Evolutionary conservation across 164 flowering plant genomes (phyloP).

Genomic region (Saururus chinensis): DNA sequence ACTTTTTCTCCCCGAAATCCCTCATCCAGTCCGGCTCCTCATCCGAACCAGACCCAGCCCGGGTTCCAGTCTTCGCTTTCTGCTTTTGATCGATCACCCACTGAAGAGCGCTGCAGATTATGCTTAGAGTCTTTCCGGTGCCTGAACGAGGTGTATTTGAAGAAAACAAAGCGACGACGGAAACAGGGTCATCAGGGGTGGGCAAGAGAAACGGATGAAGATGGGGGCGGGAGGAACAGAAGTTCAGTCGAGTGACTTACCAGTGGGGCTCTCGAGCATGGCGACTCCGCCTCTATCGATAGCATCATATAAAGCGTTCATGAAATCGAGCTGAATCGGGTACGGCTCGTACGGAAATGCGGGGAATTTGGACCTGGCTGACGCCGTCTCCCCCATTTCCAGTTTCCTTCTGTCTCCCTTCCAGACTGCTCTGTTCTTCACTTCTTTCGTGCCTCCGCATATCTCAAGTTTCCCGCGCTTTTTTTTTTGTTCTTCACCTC

Average conservation of each 20-base stretch:
- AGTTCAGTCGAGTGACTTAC: constrained; percentile 25
- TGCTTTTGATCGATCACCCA: constrained; percentile 65
- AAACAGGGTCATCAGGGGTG: neutral
- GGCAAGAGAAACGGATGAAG: neutral
- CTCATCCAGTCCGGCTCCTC: constrained; percentile 96
- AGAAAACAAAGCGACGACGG: neutral
- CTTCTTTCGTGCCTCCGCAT: too few relatives aligned
- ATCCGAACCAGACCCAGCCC: constrained; percentile 23
- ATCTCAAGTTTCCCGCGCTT: too few relatives aligned
- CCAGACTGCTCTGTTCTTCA: too few relatives aligned
- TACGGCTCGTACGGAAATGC: constrained; percentile 89
- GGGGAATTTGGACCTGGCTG: constrained; percentile 26
- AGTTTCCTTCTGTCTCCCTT: neutral
- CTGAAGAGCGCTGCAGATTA: constrained; percentile 89
- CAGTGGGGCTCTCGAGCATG: constrained; percentile 99
- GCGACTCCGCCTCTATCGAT: constrained; percentile 73
- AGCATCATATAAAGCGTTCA: constrained; percentile 64
- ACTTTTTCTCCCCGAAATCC: constrained; percentile 23
- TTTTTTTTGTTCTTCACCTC: too few relatives aligned
- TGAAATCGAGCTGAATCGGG: constrained; percentile 80
- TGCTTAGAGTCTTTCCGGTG: constrained; percentile 90
- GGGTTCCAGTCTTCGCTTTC: constrained; percentile 5
- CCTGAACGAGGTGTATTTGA: constrained; percentile 23
- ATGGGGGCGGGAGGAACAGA: too few relatives aligned
- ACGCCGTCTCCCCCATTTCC: constrained; percentile 15